phyloP scores from a whole-genome alignment of 1,284 basidiomycete species.

The Coniferiporia sulphurascens region DNA sequence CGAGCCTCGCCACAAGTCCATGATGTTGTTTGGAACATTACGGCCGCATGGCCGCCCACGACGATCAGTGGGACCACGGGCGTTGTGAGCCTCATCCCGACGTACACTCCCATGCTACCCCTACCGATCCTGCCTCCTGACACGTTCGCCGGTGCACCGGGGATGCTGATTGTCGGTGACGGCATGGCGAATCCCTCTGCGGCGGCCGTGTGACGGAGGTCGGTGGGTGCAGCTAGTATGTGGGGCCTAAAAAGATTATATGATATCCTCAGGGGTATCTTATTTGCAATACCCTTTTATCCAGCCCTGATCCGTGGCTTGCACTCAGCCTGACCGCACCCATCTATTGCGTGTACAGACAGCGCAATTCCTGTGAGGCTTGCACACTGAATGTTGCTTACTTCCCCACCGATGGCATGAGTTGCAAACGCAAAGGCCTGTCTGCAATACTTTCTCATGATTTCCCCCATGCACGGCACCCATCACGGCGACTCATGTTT shows the following conservation, averaged over 20 bases:
- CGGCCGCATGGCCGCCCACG: conserved; percentile 51
- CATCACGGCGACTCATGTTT: neutral
- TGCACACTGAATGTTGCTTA: neutral
- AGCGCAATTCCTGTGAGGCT: neutral
- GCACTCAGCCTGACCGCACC: conserved; percentile 42
- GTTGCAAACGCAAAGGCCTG: neutral
- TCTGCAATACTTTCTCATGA: neutral
- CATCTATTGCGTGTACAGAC: conserved; percentile 26
- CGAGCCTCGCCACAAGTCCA: neutral
- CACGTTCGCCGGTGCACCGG: conserved; percentile 44
- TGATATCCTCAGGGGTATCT: neutral
- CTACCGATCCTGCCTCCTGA: conserved; percentile 56
- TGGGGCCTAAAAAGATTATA: conserved; percentile 21
- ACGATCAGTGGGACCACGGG: conserved; percentile 40
- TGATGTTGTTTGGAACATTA: too few relatives aligned
- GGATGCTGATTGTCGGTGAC: conserved; percentile 49
- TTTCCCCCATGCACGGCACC: neutral
- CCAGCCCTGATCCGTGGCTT: conserved; percentile 53
- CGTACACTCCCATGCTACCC: conserved; percentile 68
- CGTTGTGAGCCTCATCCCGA: conserved; percentile 42
- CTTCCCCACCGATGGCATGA: neutral
- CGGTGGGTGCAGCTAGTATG: conserved; percentile 43
- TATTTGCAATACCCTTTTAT: neutral
- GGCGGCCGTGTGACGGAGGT: conserved; percentile 49
- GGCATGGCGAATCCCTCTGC: conserved; percentile 69